A percentile compares a stretch with the other conserved stretches of the same genome.
phyloP scores from a whole-genome alignment of 2,329 filamentous ascomycete species.

The Aspergillus sclerotialis region DNA sequence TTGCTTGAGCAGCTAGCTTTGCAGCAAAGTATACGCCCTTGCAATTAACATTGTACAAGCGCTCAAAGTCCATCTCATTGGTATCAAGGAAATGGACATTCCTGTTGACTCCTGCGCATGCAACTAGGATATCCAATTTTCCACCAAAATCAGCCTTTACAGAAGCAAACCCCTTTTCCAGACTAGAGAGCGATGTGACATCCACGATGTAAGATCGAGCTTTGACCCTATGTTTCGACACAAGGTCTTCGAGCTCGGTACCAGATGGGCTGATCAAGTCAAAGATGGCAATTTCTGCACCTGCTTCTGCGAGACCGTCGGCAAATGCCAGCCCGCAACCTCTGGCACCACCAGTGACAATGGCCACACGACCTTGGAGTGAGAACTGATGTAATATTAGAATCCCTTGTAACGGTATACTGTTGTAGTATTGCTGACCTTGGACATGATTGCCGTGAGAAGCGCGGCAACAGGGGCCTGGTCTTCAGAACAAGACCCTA shows the following conservation, averaged over 20 bases:
- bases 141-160: constrained; percentile 31
- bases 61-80: constrained; percentile 35
- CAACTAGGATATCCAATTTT: constrained; percentile 38
- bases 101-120: constrained; percentile 41
- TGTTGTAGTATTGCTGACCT: no score
- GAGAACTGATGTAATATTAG: no score
- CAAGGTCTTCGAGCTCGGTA: constrained; percentile 33
- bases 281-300: constrained; percentile 41
- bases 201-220: constrained; percentile 26
- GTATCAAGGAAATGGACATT: constrained; percentile 41
- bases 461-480: no score
- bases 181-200: constrained; percentile 27
- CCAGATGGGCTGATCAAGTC: constrained; percentile 39
- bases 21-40: constrained; percentile 42
- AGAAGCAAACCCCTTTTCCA: constrained; percentile 23
- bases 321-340: constrained; percentile 42
- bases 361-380: constrained; percentile 40
- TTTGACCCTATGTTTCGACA: constrained; percentile 33
- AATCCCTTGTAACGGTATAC: no score
- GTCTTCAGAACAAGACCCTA: no score
- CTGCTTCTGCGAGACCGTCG: constrained; percentile 39
- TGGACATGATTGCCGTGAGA: no score
- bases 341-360: constrained; percentile 42
- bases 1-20: constrained; percentile 43
- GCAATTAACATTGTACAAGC: constrained; percentile 39